phyloP scores from a whole-genome alignment of 2,329 filamentous ascomycete genomes.

The Ophiostoma piceae region DNA sequence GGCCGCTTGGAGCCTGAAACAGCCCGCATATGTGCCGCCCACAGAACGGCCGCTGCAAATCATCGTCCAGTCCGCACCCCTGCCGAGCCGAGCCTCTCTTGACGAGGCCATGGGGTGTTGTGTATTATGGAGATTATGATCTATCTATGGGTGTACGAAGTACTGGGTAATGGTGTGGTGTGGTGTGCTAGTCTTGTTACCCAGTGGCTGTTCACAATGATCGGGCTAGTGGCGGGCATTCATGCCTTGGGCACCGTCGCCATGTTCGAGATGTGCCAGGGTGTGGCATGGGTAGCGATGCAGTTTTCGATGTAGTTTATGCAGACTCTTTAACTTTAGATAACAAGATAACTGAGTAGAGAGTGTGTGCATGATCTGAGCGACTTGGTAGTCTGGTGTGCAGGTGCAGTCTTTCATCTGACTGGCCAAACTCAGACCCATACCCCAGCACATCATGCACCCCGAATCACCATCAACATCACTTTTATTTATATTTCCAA shows the following conservation, averaged over 20 bases:
- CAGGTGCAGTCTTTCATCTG: not conserved
- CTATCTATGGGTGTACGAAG: too few relatives aligned
- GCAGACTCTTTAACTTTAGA: not conserved
- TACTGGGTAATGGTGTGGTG: not conserved
- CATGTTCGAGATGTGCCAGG: not conserved
- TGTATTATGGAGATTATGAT: not conserved
- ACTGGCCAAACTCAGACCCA: not conserved
- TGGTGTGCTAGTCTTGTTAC: not conserved
- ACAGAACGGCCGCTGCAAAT: not conserved
- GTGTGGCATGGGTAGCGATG: not conserved
- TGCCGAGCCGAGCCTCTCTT: slow-evolving; percentile 5
- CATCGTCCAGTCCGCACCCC: not conserved
- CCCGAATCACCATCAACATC: not conserved
- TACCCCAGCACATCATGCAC: not conserved
- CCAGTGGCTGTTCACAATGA: not conserved
- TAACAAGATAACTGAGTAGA: not conserved
- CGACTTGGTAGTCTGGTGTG: not conserved
- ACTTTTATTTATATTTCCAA: not conserved
- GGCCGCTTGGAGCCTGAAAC: slow-evolving; percentile 2
- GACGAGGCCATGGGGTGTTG: not conserved
- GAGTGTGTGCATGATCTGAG: not conserved
- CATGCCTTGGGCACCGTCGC: not conserved
- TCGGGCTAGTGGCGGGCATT: not conserved
- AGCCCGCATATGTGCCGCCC: not conserved
- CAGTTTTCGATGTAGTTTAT: not conserved